phyloP scores from a whole-genome alignment of 257 asterid species.

The Perilla frutescens region DNA sequence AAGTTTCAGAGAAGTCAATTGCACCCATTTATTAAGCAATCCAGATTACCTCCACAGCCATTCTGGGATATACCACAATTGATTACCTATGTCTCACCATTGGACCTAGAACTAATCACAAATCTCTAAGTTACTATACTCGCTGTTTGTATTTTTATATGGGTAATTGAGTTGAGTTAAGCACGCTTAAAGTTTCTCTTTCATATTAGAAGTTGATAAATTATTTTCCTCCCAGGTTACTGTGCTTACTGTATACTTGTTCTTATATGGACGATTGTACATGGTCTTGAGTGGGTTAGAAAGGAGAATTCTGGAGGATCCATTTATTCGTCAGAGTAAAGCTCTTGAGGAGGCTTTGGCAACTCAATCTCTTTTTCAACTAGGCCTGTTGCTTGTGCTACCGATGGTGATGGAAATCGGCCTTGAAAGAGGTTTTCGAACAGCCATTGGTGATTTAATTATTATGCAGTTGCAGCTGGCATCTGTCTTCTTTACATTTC shows the following conservation, averaged over 20 bases:
- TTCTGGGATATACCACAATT: neutral
- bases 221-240: constrained; percentile 21
- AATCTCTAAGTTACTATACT: neutral
- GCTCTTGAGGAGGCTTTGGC: constrained; percentile 37
- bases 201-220: constrained; percentile 24
- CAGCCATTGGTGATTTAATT: constrained; percentile 36
- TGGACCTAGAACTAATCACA: neutral
- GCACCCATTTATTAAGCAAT: neutral
- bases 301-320: constrained; percentile 27
- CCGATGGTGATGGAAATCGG: constrained; percentile 43
- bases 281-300: constrained; percentile 42
- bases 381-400: constrained; percentile 36
- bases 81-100: neutral
- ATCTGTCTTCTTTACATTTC: constrained; percentile 39
- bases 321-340: constrained; percentile 28
- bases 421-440: constrained; percentile 38
- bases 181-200: constrained; percentile 11
- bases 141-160: neutral
- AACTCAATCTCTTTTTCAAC: constrained; percentile 36
- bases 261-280: constrained; percentile 38
- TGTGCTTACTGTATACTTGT: constrained; percentile 34
- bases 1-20: neutral
- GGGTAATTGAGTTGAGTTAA: neutral
- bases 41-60: neutral
- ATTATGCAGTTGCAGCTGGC: constrained; percentile 42